These are phyloP conservation scores for Epichloe baconii DNA, from an alignment of 2,329 filamentous ascomycete genomes.

Conservation along the genomic window DNA sequence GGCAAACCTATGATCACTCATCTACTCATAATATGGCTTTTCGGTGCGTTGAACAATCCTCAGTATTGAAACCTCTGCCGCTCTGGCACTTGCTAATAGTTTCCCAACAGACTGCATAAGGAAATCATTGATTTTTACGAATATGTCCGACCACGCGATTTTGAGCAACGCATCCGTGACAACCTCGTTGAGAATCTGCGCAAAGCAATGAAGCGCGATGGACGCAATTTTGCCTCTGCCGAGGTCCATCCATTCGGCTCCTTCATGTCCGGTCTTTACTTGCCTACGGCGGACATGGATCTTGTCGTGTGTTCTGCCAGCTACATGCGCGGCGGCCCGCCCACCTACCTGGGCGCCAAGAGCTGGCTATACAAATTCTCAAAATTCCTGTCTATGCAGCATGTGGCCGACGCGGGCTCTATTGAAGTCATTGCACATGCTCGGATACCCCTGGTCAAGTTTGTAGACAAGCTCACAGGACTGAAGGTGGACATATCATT, in stretches of 20 bases:
- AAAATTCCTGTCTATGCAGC: constrained; percentile 40
- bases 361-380: constrained; percentile 49
- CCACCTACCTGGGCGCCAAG: constrained; percentile 35
- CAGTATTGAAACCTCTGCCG: background rate
- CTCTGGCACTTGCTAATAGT: background rate
- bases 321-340: constrained; percentile 40
- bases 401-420: constrained; percentile 43
- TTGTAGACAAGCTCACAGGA: constrained; percentile 62
- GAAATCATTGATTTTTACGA: constrained; percentile 85
- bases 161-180: constrained; percentile 63
- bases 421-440: constrained; percentile 60
- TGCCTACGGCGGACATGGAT: constrained; percentile 79
- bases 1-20: constrained; percentile 45
- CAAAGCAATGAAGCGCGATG: constrained; percentile 37
- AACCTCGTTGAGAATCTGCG: constrained; percentile 60
- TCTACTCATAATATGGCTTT: constrained; percentile 38
- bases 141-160: constrained; percentile 63
- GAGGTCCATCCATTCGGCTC: constrained; percentile 77
- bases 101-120: constrained; percentile 56
- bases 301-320: constrained; percentile 59
- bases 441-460: constrained; percentile 85
- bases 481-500: constrained; percentile 89
- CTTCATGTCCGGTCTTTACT: constrained; percentile 67
- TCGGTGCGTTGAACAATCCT: constrained; percentile 34
- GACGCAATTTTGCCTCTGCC: constrained; percentile 41